A percentile compares a stretch with the other conserved stretches of the same genome.
Conservation (phyloP, 495 filamentous ascomycete genomes). For the Lindgomyces ingoldianus region DNA sequence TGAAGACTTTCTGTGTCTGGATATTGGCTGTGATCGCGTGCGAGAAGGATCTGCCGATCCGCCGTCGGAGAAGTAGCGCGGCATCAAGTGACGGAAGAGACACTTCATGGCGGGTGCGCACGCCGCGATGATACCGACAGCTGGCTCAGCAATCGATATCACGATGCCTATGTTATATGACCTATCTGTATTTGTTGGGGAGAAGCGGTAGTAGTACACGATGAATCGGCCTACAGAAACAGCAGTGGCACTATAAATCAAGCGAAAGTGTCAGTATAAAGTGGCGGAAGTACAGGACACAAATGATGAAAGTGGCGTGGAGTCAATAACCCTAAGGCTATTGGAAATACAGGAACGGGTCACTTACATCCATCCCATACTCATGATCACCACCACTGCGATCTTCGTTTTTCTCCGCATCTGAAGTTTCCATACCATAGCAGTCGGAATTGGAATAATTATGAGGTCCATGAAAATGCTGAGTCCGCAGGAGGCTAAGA, state of each 20-base stretch:
- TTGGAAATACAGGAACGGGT: not conserved
- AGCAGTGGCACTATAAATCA: constrained; percentile 24
- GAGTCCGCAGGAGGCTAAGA: constrained; percentile 48
- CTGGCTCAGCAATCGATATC: constrained; percentile 35
- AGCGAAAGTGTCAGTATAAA: not conserved
- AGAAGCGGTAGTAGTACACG: constrained; percentile 39
- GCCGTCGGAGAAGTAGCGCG: constrained; percentile 22
- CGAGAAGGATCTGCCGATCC: not conserved
- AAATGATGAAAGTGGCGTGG: too few relatives aligned
- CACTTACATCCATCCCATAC: constrained; percentile 40
- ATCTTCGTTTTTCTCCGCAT: constrained; percentile 51
- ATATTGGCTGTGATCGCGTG: not conserved
- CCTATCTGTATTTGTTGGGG: constrained; percentile 22
- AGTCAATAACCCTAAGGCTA: not conserved
- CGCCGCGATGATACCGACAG: constrained; percentile 36
- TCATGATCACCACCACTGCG: constrained; percentile 49
- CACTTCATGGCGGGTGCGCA: constrained; percentile 38
- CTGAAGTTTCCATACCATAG: constrained; percentile 52
- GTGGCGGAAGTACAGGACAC: not conserved
- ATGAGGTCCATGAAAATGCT: constrained; percentile 54
- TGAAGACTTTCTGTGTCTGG: constrained; percentile 5
- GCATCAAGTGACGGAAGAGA: constrained; percentile 24
- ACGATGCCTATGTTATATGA: constrained; percentile 30
- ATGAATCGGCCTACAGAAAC: constrained; percentile 35
- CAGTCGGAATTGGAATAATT: constrained; percentile 52